Evolutionary conservation across 208 protist genomes (phyloP).

Genomic region (Leishmania gerbilli): DNA sequence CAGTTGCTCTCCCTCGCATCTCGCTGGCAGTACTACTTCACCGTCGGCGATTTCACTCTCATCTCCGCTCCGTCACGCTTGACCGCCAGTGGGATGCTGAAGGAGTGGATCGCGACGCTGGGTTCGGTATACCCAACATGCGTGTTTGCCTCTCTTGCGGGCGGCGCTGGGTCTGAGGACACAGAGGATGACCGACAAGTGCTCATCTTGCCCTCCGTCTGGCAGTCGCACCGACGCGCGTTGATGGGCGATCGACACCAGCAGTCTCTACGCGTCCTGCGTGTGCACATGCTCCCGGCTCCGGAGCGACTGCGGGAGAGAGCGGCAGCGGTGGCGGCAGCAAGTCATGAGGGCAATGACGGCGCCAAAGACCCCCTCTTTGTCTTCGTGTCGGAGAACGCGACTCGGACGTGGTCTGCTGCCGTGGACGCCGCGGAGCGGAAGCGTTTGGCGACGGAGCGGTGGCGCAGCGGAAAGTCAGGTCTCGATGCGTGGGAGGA

Average conservation of each 20-base stretch:
- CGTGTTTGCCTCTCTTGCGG: slow-evolving; percentile 1
- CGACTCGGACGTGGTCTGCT: not conserved
- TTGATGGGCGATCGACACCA: not conserved
- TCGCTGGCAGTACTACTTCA: slow-evolving; percentile 23
- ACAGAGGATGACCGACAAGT: not conserved
- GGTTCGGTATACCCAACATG: slow-evolving; percentile 7
- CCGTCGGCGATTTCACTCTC: slow-evolving; percentile 16
- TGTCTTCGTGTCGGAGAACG: slow-evolving; percentile 9
- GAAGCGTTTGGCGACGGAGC: not conserved
- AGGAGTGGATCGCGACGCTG: slow-evolving; percentile 8
- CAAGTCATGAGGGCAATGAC: not conserved
- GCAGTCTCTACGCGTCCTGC: slow-evolving; percentile 12
- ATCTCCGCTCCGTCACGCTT: not conserved
- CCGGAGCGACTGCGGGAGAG: not conserved
- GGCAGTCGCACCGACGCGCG: slow-evolving; percentile 1
- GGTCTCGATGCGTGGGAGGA: slow-evolving; percentile 9
- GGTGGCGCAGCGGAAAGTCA: not conserved
- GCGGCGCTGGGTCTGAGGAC: too few species aligned
- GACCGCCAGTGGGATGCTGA: not conserved
- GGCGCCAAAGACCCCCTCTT: slow-evolving; percentile 1
- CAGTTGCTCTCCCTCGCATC: slow-evolving; percentile 4
- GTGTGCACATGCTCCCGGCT: slow-evolving; percentile 3
- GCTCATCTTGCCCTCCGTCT: not conserved
- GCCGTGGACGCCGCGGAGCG: not conserved
- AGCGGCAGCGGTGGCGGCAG: not conserved